phyloP scores from a whole-genome alignment of 208 protist genomes.

The Crithidia fasciculata region DNA sequence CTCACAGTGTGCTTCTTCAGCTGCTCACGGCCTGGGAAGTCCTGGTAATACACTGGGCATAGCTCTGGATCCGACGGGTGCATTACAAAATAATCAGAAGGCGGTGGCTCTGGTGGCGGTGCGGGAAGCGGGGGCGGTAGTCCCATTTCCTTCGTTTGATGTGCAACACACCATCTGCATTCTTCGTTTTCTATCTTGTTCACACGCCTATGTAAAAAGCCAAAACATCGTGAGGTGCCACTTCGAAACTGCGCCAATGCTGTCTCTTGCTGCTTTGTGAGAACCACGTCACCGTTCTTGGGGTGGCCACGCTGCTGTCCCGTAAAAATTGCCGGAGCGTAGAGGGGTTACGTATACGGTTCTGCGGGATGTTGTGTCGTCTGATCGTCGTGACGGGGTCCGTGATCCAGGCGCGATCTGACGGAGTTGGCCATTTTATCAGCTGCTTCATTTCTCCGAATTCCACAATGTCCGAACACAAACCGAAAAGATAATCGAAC shows the following conservation, averaged over 20 bases:
- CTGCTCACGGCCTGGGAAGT: background rate
- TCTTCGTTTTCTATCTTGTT: background rate
- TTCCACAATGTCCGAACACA: too few species aligned
- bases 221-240: background rate
- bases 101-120: background rate
- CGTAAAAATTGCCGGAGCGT: too few species aligned
- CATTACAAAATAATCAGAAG: background rate
- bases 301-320: too few species aligned
- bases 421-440: too few species aligned
- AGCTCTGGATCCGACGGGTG: background rate
- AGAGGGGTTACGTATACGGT: too few species aligned
- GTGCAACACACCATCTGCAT: background rate
- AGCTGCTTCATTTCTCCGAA: too few species aligned
- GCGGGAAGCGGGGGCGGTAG: background rate
- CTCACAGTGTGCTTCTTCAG: background rate
- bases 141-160: background rate
- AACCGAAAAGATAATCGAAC: too few species aligned
- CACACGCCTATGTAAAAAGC: background rate
- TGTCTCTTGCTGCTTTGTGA: too few species aligned
- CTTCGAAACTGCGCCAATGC: background rate
- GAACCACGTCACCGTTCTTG: too few species aligned
- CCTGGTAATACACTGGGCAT: background rate
- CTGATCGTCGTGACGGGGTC: too few species aligned
- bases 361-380: too few species aligned
- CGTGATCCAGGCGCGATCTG: too few species aligned